These are phyloP conservation scores for Delitschia confertaspora DNA, from an alignment of 495 filamentous ascomycete species.

Conservation along the genomic window DNA sequence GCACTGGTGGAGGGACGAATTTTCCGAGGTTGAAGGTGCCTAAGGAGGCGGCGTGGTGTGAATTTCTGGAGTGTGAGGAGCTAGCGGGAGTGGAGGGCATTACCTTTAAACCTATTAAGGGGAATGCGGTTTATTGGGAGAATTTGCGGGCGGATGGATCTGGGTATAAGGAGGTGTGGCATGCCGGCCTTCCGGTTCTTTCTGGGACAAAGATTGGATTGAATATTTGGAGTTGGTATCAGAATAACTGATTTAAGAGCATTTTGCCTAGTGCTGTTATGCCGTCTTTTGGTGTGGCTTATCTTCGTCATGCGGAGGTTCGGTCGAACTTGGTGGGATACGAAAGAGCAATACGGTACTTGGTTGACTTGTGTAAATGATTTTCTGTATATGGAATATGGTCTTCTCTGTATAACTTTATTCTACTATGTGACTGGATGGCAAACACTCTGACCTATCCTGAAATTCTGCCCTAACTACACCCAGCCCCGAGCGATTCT, in stretches of 20 bases:
- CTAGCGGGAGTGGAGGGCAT: slow-evolving; percentile 46
- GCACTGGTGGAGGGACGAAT: slow-evolving; percentile 49
- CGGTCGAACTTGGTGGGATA: too few relatives aligned
- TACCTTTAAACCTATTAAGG: slow-evolving; percentile 57
- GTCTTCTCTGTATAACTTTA: too few relatives aligned
- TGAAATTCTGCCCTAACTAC: too few relatives aligned
- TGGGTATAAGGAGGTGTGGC: slow-evolving; percentile 57
- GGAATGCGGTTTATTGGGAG: slow-evolving; percentile 70
- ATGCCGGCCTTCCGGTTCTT: slow-evolving; percentile 61
- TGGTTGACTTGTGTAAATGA: too few relatives aligned
- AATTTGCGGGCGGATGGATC: slow-evolving; percentile 55
- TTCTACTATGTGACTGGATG: too few relatives aligned
- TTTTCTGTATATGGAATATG: too few relatives aligned
- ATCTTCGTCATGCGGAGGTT: too few relatives aligned
- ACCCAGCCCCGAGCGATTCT: too few relatives aligned
- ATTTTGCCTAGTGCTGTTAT: neutral
- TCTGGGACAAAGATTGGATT: slow-evolving; percentile 66
- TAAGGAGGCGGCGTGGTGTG: slow-evolving; percentile 30
- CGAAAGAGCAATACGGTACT: too few relatives aligned
- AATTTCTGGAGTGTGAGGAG: slow-evolving; percentile 44
- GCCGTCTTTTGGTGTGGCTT: too few relatives aligned
- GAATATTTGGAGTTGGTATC: slow-evolving; percentile 62
- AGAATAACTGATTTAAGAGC: slow-evolving; percentile 7
- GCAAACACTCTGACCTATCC: too few relatives aligned
- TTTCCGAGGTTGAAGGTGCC: slow-evolving; percentile 42